Evolutionary conservation across 176 grass and related monocot genomes (phyloP), one percentile per base, ranked within the genome.

Genomic region (Oryza longistaminata): DNA sequence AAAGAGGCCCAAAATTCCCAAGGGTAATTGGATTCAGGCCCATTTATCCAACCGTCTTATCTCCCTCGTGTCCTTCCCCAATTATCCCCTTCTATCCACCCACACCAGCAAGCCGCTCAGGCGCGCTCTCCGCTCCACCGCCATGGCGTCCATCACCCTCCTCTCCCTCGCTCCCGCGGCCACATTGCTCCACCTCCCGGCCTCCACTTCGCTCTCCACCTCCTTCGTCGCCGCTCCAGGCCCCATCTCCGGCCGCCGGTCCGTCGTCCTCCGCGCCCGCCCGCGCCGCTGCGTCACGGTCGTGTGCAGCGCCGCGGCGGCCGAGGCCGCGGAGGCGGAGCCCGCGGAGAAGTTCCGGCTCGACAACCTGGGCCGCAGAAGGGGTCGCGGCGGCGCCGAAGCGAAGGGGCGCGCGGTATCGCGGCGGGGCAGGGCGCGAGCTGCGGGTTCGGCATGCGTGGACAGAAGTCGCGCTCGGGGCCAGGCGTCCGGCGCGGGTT

Each of bases 391-490:
- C 90, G 83, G 66, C 68, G 17, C 78, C 70, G 25, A 99, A 96
- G 86, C 74, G 96, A 99, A 99, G 80, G 96, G 96, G 25, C 88
- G 93, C 88, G 93, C 22, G 93, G 96, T 74, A 99, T 93, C 66
- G 67, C 96, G 6, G 96, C 96, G 42, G 96, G 96, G 45, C 96
- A 99, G 88, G 96, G 96, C 70, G 91, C 92, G 74, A 96, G 93
- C 83, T 99, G 93, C 66, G 93, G 96, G 68, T 96, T 96, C 62
- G 93, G 96, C 2, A 99, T 99, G 96, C 77, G 96, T 10, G 93
- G 96, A 21, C 96, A 99, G 88, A 95, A 99, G 64, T 99, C 96
- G 74, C 83, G 93, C 78, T 95, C 91, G 1, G 96, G 96, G 3
- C 93, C 96, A 4, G 93, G 91, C 70, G 91, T 99, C 61, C 90